Evolutionary conservation across 1,139 yeast species (phyloP).

Genomic region (Yamadazyma songkhlaensis): DNA sequence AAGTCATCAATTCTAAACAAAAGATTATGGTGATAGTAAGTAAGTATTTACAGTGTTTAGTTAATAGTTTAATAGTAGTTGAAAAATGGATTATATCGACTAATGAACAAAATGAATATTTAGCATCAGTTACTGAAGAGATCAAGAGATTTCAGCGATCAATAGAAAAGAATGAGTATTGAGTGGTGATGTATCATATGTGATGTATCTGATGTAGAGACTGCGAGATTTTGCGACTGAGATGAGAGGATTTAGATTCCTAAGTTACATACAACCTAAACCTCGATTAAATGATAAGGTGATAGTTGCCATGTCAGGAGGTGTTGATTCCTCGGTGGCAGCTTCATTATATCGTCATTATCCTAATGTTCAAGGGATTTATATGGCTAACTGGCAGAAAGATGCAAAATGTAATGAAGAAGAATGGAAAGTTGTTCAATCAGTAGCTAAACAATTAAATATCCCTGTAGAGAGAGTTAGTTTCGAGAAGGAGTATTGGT

Average conservation of each 20-base stretch:
- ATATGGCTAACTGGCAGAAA: slow-evolving; percentile 91
- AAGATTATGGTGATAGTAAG: slow-evolving; percentile 7
- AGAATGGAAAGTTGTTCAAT: slow-evolving; percentile 84
- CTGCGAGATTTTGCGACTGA: not conserved
- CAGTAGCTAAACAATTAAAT: slow-evolving; percentile 55
- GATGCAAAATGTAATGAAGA: slow-evolving; percentile 72
- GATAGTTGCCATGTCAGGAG: slow-evolving; percentile 91
- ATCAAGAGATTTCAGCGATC: not conserved
- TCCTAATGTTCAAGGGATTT: slow-evolving; percentile 68
- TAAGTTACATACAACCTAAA: slow-evolving; percentile 28
- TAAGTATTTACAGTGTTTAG: slow-evolving; percentile 7
- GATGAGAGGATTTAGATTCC: slow-evolving; percentile 3
- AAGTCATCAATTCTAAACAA: slow-evolving; percentile 5
- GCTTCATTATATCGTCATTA: slow-evolving; percentile 64
- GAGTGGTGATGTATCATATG: not conserved
- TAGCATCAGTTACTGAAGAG: not conserved
- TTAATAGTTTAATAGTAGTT: slow-evolving; percentile 9
- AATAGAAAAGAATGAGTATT: not conserved
- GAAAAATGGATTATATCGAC: slow-evolving; percentile 10
- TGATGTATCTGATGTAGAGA: not conserved
- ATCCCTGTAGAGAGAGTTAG: slow-evolving; percentile 76
- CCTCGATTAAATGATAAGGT: slow-evolving; percentile 59
- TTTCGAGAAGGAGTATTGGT: slow-evolving; percentile 91
- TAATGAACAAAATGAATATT: slow-evolving; percentile 11
- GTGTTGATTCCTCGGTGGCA: slow-evolving; percentile 91